Evolutionary conservation across 2,329 filamentous ascomycete species (phyloP).

Genomic region (Aspergillus brasiliensis): DNA sequence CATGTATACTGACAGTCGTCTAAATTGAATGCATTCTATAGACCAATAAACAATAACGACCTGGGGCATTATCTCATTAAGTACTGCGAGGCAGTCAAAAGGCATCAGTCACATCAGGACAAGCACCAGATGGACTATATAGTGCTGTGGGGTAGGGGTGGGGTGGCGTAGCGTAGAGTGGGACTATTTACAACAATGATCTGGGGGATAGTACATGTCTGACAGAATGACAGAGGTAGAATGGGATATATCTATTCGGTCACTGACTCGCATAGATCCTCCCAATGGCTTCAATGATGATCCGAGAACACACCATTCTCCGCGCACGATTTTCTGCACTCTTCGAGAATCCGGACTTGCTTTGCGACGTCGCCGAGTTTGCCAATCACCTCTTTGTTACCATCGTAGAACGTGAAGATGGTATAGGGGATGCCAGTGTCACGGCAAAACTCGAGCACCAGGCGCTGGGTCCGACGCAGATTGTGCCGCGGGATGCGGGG

Average conservation of each 20-base stretch:
- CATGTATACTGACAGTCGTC: slow-evolving; percentile 6
- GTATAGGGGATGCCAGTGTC: slow-evolving; percentile 85
- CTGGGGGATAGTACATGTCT: neutral
- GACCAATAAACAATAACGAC: neutral
- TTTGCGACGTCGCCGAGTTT: slow-evolving; percentile 75
- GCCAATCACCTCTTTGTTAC: slow-evolving; percentile 78
- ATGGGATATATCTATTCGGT: neutral
- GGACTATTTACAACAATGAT: slow-evolving; percentile 2
- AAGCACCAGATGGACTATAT: neutral
- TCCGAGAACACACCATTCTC: slow-evolving; percentile 36
- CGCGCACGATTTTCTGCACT: slow-evolving; percentile 63
- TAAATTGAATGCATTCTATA: neutral
- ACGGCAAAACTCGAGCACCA: slow-evolving; percentile 78
- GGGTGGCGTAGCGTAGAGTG: too few relatives aligned
- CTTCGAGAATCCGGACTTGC: slow-evolving; percentile 74
- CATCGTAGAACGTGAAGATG: slow-evolving; percentile 79
- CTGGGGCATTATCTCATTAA: neutral
- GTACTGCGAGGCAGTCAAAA: neutral
- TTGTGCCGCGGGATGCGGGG: slow-evolving; percentile 85
- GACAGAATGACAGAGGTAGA: neutral
- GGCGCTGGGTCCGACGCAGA: slow-evolving; percentile 70
- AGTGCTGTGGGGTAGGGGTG: neutral
- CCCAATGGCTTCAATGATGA: slow-evolving; percentile 26
- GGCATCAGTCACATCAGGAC: neutral
- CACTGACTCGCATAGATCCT: neutral